Evolutionary conservation across 805 yeast species (phyloP).

Genomic region (Ogataea nitratoaversa): DNA sequence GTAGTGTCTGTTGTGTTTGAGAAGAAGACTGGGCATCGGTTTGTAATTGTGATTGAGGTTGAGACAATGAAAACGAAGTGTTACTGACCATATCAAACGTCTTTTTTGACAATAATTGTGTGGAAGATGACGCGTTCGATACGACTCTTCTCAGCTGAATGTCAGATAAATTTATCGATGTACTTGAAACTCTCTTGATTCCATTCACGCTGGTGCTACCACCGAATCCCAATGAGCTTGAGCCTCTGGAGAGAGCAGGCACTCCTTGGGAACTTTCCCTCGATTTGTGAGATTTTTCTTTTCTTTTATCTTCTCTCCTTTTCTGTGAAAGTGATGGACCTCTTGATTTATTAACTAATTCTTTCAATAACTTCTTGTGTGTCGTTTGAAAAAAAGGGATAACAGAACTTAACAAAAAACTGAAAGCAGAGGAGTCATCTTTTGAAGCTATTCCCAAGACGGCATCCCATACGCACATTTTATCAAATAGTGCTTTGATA

Average conservation of each 20-base stretch:
- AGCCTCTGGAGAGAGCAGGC: neutral
- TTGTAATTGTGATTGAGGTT: constrained; percentile 6
- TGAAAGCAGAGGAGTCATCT: constrained; percentile 25
- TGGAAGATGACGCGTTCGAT: constrained; percentile 18
- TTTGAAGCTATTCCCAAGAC: constrained; percentile 22
- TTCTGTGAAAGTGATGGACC: constrained; percentile 25
- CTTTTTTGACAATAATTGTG: constrained; percentile 24
- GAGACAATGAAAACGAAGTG: constrained; percentile 16
- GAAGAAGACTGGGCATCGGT: constrained; percentile 4
- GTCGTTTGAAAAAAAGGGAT: constrained; percentile 29
- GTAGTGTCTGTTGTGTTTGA: neutral
- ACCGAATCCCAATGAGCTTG: constrained; percentile 4
- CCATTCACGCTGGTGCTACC: too few relatives aligned
- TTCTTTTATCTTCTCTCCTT: constrained; percentile 5
- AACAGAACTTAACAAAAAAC: constrained; percentile 23
- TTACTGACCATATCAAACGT: constrained; percentile 31
- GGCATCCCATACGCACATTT: constrained; percentile 32
- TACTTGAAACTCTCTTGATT: neutral
- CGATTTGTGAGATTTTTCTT: constrained; percentile 6
- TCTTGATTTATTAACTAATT: constrained; percentile 24
- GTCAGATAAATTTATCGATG: constrained; percentile 13
- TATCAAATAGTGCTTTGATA: constrained; percentile 24
- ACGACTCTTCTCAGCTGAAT: constrained; percentile 21
- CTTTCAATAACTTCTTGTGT: constrained; percentile 23
- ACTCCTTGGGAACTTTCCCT: neutral